phyloP scores from a whole-genome alignment of 2,329 filamentous ascomycete genomes.

The Aspergillus sp. region DNA sequence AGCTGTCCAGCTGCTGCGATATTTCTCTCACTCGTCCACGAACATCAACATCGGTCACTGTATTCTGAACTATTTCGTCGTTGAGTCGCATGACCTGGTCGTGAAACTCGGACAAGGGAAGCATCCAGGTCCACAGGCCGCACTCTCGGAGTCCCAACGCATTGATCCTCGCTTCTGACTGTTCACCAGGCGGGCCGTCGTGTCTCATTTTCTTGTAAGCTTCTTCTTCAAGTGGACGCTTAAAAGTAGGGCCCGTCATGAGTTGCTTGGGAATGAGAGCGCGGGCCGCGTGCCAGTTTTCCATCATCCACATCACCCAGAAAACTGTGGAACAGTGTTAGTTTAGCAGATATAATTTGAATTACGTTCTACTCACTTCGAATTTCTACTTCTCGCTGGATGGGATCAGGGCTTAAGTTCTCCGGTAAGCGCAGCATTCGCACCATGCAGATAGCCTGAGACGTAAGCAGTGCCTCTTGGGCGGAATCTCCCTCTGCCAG shows the following conservation, averaged over 20 bases:
- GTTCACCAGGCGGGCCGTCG: not conserved
- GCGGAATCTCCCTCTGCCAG: slow-evolving; percentile 1
- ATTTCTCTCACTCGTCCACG: not conserved
- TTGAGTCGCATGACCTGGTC: slow-evolving; percentile 8
- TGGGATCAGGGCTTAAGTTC: not conserved
- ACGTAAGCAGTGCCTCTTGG: slow-evolving; percentile 1
- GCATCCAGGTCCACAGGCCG: slow-evolving; percentile 9
- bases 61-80: slow-evolving; percentile 1
- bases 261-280: slow-evolving; percentile 4
- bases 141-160: not conserved
- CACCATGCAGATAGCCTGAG: slow-evolving; percentile 7
- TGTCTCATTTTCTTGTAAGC: not conserved
- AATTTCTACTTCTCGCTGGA: slow-evolving; percentile 6
- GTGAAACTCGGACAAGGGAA: slow-evolving; percentile 1
- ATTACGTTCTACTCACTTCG: not conserved
- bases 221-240: slow-evolving; percentile 3
- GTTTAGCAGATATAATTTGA: not conserved
- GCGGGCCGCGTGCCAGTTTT: slow-evolving; percentile 1
- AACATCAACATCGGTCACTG: not conserved
- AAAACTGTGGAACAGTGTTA: not conserved
- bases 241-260: not conserved
- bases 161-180: not conserved
- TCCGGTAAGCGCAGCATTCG: slow-evolving; percentile 3
- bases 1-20: not conserved
- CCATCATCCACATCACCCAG: slow-evolving; percentile 7